Base-by-base conservation (phyloP, 371 early-diverging fungal species). In the Syncephalis plumigaleata region DNA sequence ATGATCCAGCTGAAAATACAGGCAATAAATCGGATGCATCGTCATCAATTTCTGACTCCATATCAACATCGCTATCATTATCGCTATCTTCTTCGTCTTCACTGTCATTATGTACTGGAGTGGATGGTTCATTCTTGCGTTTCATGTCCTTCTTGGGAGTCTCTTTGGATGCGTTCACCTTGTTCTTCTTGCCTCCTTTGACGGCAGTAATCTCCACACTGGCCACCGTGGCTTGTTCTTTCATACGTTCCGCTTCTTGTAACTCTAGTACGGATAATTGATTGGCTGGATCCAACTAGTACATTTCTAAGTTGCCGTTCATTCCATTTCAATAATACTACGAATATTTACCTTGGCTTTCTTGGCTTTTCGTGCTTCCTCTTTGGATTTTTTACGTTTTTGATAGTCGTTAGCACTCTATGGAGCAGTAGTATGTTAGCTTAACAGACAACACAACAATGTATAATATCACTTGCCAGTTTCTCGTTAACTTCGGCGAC, bases 381-480 rank as follows among this genome's bases (percentile, higher is more conserved):
- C 81, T 61, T 84, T 84, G 51, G 79, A 66, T 22, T 67, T 75
- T 60, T 80, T 72, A 54, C 80, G 81, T 57, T 81, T 84, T 49
- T 80, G 73, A 60, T 66, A 67, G 53, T 66, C 78, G 53, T 68
- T 70, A 37, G 68, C 68, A 45, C 65, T 60, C 62, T 70, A 58
- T 22, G 18, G n/a, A 15, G 18, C n/a, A 22, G 25, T 49, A n/a
- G 26, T 15, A 31, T 46, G 26, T 23, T 25, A 37, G 15, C 15
- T 27, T n/a, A n/a, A 36, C 45, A 27, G 9, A 16, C 25, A 25
- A 45, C n/a, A 16, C 7, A 18, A 9, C 7, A 5, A 25, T 9
- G 31, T 13, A 20, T 27, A 11, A 31, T 15, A n/a, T n/a, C n/a
- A 37, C 21, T 36, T 15, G 37, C 15, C 22, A 17, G 38, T 31